Percentiles rank a stretch among this genome's conserved stretches.
Conservation (phyloP, 2,329 filamentous ascomycete genomes). For the Cladobotryum mycophilum region DNA sequence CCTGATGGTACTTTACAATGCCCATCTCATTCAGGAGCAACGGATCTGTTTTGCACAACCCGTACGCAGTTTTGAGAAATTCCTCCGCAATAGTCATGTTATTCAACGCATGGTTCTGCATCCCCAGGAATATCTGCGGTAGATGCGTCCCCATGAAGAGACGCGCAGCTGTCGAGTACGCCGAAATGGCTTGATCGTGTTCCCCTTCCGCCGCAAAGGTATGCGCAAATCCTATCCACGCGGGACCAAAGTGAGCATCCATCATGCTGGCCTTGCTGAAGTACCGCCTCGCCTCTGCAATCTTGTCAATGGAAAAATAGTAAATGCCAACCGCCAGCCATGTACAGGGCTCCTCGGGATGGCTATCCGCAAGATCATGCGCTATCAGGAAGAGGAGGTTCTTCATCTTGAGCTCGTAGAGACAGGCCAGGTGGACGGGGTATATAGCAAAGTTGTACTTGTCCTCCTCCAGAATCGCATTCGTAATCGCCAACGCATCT, state of each 20-base stretch:
- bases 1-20: slow-evolving; percentile 90
- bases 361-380: slow-evolving; percentile 85
- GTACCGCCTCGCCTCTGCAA: slow-evolving; percentile 88
- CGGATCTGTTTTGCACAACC: slow-evolving; percentile 76
- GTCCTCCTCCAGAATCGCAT: slow-evolving; percentile 72
- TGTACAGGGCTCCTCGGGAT: slow-evolving; percentile 83
- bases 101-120: slow-evolving; percentile 96
- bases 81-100: slow-evolving; percentile 92
- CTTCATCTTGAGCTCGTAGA: slow-evolving; percentile 80
- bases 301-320: slow-evolving; percentile 82
- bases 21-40: slow-evolving; percentile 93
- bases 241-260: slow-evolving; percentile 93
- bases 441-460: slow-evolving; percentile 86
- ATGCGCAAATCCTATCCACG: slow-evolving; percentile 98
- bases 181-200: slow-evolving; percentile 95
- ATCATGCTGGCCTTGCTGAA: slow-evolving; percentile 97
- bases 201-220: slow-evolving; percentile 97
- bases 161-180: slow-evolving; percentile 90
- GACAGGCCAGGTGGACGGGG: slow-evolving; percentile 82
- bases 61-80: slow-evolving; percentile 85
- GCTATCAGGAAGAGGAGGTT: slow-evolving; percentile 88
- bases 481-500: slow-evolving; percentile 78
- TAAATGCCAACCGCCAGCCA: slow-evolving; percentile 95
- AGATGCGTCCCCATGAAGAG: slow-evolving; percentile 96
- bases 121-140: slow-evolving; percentile 90